These are phyloP conservation scores for Phycomyces blakesleeanus DNA, from an alignment of 192 early-diverging fungal genomes.

Conservation along the genomic window DNA sequence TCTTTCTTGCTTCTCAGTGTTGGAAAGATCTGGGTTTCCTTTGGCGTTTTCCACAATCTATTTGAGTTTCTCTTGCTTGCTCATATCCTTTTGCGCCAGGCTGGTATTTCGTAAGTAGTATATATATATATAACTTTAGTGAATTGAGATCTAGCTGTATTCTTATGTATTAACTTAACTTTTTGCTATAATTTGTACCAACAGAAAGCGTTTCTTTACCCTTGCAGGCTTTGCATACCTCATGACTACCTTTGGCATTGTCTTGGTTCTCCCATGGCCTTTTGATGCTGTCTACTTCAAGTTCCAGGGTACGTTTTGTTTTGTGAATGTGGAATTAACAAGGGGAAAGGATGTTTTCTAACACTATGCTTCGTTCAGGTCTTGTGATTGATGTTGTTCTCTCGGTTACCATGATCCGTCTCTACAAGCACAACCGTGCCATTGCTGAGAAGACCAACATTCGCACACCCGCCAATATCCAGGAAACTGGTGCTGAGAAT, in stretches of 20 bases:
- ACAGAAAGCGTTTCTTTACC: not conserved
- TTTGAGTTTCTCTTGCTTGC: conserved; percentile 22
- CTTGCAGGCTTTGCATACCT: conserved; percentile 7
- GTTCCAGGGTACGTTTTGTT: conserved; percentile 11
- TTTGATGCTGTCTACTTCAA: conserved; percentile 38
- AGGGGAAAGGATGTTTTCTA: too few species aligned
- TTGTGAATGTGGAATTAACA: not conserved
- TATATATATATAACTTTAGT: too few species aligned
- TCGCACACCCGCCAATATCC: not conserved
- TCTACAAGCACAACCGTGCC: conserved; percentile 21
- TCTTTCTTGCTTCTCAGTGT: conserved; percentile 17
- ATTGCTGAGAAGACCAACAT: conserved; percentile 6
- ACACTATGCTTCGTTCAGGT: conserved; percentile 10
- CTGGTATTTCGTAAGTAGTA: conserved; percentile 7
- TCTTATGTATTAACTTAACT: not conserved
- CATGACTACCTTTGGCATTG: conserved; percentile 9
- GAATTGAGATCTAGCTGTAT: not conserved
- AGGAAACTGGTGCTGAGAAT: conserved; percentile 11
- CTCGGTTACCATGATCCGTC: conserved; percentile 18
- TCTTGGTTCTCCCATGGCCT: conserved; percentile 29
- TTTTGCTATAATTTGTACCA: not conserved
- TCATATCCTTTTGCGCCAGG: not conserved
- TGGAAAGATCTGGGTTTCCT: conserved; percentile 26
- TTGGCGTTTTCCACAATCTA: conserved; percentile 28
- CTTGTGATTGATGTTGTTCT: conserved; percentile 9